phyloP scores from a whole-genome alignment of 116 monocot species.

The Dioscorea cayenensis region DNA sequence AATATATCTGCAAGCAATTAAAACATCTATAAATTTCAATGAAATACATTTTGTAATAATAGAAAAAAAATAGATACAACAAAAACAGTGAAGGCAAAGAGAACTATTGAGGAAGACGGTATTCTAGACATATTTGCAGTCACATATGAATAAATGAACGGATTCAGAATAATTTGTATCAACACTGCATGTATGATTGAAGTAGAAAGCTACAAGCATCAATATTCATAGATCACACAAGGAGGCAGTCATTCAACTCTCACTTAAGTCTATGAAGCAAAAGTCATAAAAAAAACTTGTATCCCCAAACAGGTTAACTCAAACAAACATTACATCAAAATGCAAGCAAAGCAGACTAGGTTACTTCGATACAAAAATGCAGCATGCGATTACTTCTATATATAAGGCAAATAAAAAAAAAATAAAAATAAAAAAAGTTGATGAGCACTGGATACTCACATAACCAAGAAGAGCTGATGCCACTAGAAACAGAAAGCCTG shows the following conservation, averaged over 20 bases:
- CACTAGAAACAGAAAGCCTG: conserved; percentile 71
- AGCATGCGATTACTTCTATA: neutral
- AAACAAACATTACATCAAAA: no score
- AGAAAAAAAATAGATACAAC: neutral
- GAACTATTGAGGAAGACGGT: no score
- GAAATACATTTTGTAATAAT: neutral
- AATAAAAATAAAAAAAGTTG: neutral
- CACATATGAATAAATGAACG: neutral
- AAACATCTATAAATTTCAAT: neutral
- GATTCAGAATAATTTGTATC: neutral
- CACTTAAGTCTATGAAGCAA: neutral
- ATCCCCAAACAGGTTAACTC: no score
- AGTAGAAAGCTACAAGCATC: neutral
- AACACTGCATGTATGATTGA: neutral
- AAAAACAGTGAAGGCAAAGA: neutral
- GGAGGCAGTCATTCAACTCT: neutral
- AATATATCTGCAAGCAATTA: conserved; percentile 56
- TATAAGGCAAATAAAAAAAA: neutral
- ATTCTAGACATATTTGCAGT: neutral
- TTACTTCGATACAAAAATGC: neutral
- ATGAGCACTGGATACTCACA: conserved; percentile 40
- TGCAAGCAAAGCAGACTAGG: no score
- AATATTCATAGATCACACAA: neutral
- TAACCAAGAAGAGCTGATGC: conserved; percentile 83
- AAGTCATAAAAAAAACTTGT: neutral